Evolutionary conservation across 2,329 filamentous ascomycete genomes (phyloP), one percentile per base, ranked within the genome.

Genomic region (Apiospora marii): DNA sequence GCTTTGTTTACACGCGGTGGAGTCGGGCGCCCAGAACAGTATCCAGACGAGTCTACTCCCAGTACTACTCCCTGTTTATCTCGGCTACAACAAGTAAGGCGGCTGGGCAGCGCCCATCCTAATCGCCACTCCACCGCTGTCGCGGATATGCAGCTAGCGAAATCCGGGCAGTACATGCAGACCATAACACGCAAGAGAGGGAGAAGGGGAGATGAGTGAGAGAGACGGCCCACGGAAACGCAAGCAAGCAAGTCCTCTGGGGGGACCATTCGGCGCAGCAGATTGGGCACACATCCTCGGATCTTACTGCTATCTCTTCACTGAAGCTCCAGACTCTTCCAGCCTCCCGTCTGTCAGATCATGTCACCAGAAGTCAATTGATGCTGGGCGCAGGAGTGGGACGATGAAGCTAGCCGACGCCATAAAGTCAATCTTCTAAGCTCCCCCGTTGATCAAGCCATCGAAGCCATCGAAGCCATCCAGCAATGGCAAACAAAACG

Each of bases 1-100:
- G 44, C 44, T 70, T 74, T 74, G 72, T 74, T 74, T 72, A 74
- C 72, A 41, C 48, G 41, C 43, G 71, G 72, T 74, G 72, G 72
- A 64, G 58, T 41, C 34, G 30, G 30, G 19, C 34, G 58, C 22
- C 58, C 58, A 64, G 53, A 61, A 61, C 53, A 37, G 53, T 61
- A 61, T 61, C 53, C 53, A 61, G 53, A 61, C 53, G 53, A 61
- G 48, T 43, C 71, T 73, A 27, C 70, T 67, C 51, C 70, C 43
- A 71, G 72, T 71, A 69, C 71, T 73, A 27, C 70, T 67, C 51
- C 70, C 43, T 72, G 72, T 71, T 71, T 67, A 72, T 74, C 72
- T 69, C 71, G 69, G 61, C 72, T 61, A 30, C 43, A 48, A 44
- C n/a, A 71, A 51, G 24, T 61, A 48, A 61, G 51, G 51, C 69